phyloP scores from a whole-genome alignment of 1,139 yeast species.

The Blastobotrys indianensis region DNA sequence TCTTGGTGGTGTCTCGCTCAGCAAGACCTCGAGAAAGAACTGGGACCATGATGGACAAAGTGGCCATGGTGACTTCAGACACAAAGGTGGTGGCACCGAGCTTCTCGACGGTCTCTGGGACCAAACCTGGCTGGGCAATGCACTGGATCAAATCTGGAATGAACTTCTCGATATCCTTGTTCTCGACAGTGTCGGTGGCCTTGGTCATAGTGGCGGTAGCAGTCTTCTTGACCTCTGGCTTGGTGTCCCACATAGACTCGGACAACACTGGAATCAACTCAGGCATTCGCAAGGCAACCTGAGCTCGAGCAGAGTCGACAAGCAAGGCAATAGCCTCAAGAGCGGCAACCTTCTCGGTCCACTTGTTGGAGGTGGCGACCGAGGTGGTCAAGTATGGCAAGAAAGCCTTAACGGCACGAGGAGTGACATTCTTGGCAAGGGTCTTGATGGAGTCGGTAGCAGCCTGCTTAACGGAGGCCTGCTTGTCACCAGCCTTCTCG shows the following conservation, averaged over 20 bases:
- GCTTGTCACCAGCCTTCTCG: conserved; percentile 86
- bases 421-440: conserved; percentile 77
- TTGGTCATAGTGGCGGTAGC: conserved; percentile 94
- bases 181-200: conserved; percentile 95
- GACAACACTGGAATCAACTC: conserved; percentile 97
- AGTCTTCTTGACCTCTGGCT: conserved; percentile 94
- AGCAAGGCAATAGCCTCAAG: conserved; percentile 77
- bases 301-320: conserved; percentile 93
- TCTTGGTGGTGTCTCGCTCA: conserved; percentile 98
- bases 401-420: conserved; percentile 85
- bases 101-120: conserved; percentile 96
- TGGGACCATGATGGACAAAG: conserved; percentile 98
- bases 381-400: conserved; percentile 73
- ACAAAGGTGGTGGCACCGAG: conserved; percentile 99
- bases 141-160: conserved; percentile 96
- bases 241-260: conserved; percentile 99
- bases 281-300: conserved; percentile 98
- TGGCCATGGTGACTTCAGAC: conserved; percentile 98
- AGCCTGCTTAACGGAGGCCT: conserved; percentile 61
- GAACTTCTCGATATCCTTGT: conserved; percentile 99
- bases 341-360: conserved; percentile 97
- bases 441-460: conserved; percentile 71
- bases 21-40: conserved; percentile 98
- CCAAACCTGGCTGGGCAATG: conserved; percentile 94
- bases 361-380: conserved; percentile 74